phyloP scores from a whole-genome alignment of 2,329 filamentous ascomycete genomes.

The Knufia petricola region DNA sequence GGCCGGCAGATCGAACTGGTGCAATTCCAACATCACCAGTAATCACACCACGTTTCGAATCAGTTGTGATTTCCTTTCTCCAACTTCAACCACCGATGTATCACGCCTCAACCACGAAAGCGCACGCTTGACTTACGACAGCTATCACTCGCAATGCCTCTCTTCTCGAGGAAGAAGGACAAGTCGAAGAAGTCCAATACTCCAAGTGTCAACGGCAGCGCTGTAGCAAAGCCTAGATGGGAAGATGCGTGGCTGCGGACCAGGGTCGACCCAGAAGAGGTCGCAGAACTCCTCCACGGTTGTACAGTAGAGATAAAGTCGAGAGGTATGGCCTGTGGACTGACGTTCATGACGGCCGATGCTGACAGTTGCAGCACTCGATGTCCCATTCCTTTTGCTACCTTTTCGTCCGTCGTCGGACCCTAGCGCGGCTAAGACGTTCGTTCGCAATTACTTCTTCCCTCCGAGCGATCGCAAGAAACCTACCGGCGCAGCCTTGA shows the following conservation, averaged over 20 bases:
- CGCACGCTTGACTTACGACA: constrained; percentile 7
- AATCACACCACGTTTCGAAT: not conserved
- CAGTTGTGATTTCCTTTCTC: not conserved
- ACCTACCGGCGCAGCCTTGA: constrained; percentile 58
- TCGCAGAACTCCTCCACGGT: constrained; percentile 73
- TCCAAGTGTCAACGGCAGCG: constrained; percentile 41
- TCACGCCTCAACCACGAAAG: not conserved
- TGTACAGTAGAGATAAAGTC: constrained; percentile 90
- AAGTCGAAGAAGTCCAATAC: constrained; percentile 51
- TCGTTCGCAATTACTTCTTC: constrained; percentile 87
- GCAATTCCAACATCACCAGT: not conserved
- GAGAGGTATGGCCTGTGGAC: constrained; percentile 59
- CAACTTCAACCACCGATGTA: not conserved
- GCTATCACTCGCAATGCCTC: constrained; percentile 37
- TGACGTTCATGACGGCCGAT: constrained; percentile 14
- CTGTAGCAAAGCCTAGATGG: constrained; percentile 65
- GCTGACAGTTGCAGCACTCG: constrained; percentile 53
- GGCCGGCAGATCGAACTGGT: not conserved
- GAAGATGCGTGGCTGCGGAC: constrained; percentile 79
- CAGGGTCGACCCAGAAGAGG: constrained; percentile 77
- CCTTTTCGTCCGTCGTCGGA: constrained; percentile 92
- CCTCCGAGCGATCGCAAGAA: constrained; percentile 51
- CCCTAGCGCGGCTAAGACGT: constrained; percentile 81
- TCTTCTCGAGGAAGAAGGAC: constrained; percentile 60
- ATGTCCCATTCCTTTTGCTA: constrained; percentile 83